phyloP scores from a whole-genome alignment of 2,329 filamentous ascomycete genomes.

The Cyphellophora attinorum region DNA sequence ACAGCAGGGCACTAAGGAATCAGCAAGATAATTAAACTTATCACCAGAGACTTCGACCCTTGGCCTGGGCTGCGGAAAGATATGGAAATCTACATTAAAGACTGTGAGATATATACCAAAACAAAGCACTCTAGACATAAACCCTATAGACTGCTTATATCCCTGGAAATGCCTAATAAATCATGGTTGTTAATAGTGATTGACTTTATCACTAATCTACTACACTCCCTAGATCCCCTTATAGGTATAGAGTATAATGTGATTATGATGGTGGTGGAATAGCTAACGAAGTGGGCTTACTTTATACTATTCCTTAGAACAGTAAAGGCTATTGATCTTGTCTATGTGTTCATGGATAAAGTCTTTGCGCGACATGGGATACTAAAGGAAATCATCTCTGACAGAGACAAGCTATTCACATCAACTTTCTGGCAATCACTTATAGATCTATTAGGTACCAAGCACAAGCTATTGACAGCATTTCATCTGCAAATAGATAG shows the following conservation, averaged over 20 bases:
- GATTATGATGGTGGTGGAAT: conserved; percentile 7
- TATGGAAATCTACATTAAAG: conserved; percentile 5
- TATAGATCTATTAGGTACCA: conserved; percentile 3
- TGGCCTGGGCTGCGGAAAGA: conserved; percentile 2
- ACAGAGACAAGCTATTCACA: conserved; percentile 6
- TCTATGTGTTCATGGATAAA: conserved; percentile 5
- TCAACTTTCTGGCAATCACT: conserved; percentile 5
- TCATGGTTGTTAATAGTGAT: conserved; percentile 4
- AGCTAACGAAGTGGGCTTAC: conserved; percentile 3
- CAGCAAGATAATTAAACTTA: conserved; percentile 1
- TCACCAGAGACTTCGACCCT: conserved; percentile 4
- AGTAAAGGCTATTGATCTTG: conserved; percentile 2
- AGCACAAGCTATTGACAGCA: conserved; percentile 5
- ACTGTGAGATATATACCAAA: conserved; percentile 5
- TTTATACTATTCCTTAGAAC: conserved; percentile 4
- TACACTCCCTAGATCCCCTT: neutral
- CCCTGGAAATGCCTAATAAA: neutral
- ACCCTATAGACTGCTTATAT: conserved; percentile 3
- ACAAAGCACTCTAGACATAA: conserved; percentile 4
- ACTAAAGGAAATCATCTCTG: conserved; percentile 4
- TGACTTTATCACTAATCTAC: conserved; percentile 7
- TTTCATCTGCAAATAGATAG: conserved; percentile 8
- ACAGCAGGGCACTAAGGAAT: conserved; percentile 3
- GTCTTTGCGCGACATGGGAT: conserved; percentile 6
- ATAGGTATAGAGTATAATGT: conserved; percentile 2